Evolutionary conservation across 192 early-diverging fungal genomes (phyloP).

Genomic region (Coemansia nantahalensis): DNA sequence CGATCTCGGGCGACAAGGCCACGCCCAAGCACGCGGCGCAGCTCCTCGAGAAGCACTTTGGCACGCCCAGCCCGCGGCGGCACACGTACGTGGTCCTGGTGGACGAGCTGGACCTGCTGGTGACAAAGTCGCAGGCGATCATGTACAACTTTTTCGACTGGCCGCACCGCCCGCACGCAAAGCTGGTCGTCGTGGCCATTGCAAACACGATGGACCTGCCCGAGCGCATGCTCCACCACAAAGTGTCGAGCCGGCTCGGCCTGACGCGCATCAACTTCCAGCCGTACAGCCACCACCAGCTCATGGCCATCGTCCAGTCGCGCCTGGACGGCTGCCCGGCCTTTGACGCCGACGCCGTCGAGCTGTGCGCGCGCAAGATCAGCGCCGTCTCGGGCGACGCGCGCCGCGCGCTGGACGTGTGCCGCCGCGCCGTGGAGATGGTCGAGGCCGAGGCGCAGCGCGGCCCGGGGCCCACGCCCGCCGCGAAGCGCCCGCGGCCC

Average conservation of each 20-base stretch:
- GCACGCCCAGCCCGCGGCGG: constrained; percentile 39
- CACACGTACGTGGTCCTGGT: constrained; percentile 74
- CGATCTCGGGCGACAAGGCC: constrained; percentile 55
- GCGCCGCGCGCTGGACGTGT: constrained; percentile 91
- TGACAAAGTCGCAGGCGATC: constrained; percentile 86
- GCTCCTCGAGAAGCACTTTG: constrained; percentile 73
- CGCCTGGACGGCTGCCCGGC: constrained; percentile 68
- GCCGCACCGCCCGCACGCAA: constrained; percentile 80
- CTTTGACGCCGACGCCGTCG: constrained; percentile 81
- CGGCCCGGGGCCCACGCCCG: neutral
- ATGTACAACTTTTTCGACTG: constrained; percentile 99
- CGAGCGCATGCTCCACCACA: constrained; percentile 85
- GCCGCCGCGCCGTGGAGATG: constrained; percentile 74
- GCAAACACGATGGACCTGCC: constrained; percentile 99
- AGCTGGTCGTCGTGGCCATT: constrained; percentile 90
- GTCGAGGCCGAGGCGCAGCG: constrained; percentile 51
- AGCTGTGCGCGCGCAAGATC: constrained; percentile 94
- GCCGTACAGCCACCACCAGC: constrained; percentile 84
- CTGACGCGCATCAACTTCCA: constrained; percentile 89
- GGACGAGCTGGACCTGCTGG: constrained; percentile 95
- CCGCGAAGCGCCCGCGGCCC: constrained; percentile 1
- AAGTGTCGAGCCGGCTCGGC: constrained; percentile 87
- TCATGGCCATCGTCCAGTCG: constrained; percentile 81
- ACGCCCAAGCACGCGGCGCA: constrained; percentile 74
- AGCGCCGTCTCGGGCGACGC: constrained; percentile 96